Evolutionary conservation across 2,329 filamentous ascomycete genomes (phyloP), one percentile per base, ranked within the genome.

Genomic region (Dactylonectria macrodidyma): DNA sequence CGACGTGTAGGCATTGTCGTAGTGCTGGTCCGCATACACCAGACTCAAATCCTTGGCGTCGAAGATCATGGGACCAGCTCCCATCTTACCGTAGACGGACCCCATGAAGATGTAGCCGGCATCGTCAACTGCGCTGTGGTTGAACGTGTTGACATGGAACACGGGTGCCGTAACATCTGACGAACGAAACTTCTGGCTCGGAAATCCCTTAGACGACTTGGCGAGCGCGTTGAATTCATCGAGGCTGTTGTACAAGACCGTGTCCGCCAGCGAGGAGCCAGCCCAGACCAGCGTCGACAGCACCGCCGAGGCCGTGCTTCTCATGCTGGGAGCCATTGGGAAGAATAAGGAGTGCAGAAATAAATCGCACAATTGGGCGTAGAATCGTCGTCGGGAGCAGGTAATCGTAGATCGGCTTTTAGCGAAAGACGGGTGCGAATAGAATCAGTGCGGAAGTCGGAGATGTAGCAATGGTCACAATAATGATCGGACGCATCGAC

Each of bases 21-120:
- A 81, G n/a, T 59, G 69, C 63, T 79, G 78, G 47, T 82, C 77
- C 61, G 79, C 79, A 64, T 82, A 82, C 2, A 83, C 77, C 3
- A 82, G 77, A 48, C 78, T 81, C 24, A 83, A 75, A 55, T 82
- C 81, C 26, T 72, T 70, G 24, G 75, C 74, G 58, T 77, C 76
- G 56, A 81, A 72, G 34, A 82, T 81, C 73, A 81, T 77, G 22
- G 81, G 80, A 11, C 77, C 78, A 12, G 75, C 72, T 56, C 67
- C 72, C 48, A 71, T 71, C 14, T 66, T 46, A 24, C 63, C 69
- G 50, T 71, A 78, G 47, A 66, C 71, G 48, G 71, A 71, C 24
- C 76, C 77, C 26, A 82, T 63, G 67, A 82, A 82, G 51, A 82
- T 76, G 68, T 78, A 78, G 0, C 71, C 72, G 10, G 78, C 73